These are phyloP conservation scores for Cercophora scortea DNA, from an alignment of 495 filamentous ascomycete genomes.

Conservation along the genomic window DNA sequence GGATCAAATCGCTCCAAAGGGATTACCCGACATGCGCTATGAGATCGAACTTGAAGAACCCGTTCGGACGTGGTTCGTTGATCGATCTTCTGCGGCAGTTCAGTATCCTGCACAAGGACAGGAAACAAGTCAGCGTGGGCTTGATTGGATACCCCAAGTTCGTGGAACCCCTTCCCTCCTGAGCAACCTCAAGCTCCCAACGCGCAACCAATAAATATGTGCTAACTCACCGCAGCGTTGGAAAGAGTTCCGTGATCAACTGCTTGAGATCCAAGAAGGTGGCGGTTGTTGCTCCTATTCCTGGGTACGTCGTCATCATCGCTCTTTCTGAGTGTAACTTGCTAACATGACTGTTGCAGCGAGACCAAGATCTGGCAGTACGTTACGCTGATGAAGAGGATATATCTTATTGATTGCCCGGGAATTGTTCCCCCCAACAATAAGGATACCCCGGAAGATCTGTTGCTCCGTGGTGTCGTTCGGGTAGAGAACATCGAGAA, in stretches of 20 bases:
- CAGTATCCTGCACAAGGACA: conserved; percentile 76
- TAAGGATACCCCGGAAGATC: conserved; percentile 74
- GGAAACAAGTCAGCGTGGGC: conserved; percentile 87
- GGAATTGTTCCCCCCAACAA: conserved; percentile 88
- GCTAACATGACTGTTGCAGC: conserved; percentile 16
- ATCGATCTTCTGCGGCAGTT: conserved; percentile 82
- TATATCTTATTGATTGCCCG: conserved; percentile 95
- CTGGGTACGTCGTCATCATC: conserved; percentile 29
- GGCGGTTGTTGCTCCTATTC: conserved; percentile 89
- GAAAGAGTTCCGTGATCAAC: conserved; percentile 92
- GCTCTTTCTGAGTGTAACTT: no score
- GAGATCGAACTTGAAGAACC: conserved; percentile 86
- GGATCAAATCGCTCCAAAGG: conserved; percentile 32
- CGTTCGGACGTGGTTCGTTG: conserved; percentile 60
- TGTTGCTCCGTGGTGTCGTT: conserved; percentile 86
- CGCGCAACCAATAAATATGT: no score
- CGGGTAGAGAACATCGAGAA: conserved; percentile 92
- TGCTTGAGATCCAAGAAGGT: conserved; percentile 87
- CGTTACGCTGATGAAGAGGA: conserved; percentile 91
- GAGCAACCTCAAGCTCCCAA: no score
- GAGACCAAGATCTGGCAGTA: conserved; percentile 93
- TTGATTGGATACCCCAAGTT: conserved; percentile 63
- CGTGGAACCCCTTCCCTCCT: no score
- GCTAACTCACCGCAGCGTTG: conserved; percentile 33
- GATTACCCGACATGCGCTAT: conserved; percentile 92